Evolutionary conservation across 768 basidiomycete species (phyloP).

Genomic region (Candolleomyces aberdarensis): DNA sequence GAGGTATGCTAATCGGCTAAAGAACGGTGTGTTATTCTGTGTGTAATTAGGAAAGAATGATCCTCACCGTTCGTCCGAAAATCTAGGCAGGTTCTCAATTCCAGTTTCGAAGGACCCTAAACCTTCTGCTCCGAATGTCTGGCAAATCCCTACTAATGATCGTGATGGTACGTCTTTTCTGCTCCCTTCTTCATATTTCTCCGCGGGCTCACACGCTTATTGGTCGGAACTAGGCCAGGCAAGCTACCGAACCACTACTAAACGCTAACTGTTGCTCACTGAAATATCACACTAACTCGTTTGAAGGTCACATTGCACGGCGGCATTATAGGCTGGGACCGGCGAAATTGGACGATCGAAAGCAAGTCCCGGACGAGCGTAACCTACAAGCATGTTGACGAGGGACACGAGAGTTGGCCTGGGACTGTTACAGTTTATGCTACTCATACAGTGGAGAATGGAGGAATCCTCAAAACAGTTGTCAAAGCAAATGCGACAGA

Average conservation of each 20-base stretch:
- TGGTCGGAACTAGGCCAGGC: slow-evolving; percentile 11
- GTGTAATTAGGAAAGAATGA: not conserved
- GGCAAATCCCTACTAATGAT: slow-evolving; percentile 50
- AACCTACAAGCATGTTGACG: slow-evolving; percentile 50
- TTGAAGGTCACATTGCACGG: slow-evolving; percentile 52
- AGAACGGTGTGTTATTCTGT: slow-evolving; percentile 33
- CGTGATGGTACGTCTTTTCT: slow-evolving; percentile 35
- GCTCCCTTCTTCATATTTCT: not conserved
- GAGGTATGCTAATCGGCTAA: slow-evolving; percentile 51
- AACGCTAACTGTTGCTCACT: not conserved
- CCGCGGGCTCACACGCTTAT: not conserved
- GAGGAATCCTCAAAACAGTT: slow-evolving; percentile 38
- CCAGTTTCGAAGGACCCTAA: slow-evolving; percentile 46
- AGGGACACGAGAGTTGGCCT: slow-evolving; percentile 54
- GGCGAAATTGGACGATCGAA: slow-evolving; percentile 51
- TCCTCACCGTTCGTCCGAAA: not conserved
- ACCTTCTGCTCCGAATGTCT: slow-evolving; percentile 40
- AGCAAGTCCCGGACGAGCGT: slow-evolving; percentile 42
- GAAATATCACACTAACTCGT: not conserved
- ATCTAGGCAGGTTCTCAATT: slow-evolving; percentile 49
- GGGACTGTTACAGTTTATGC: slow-evolving; percentile 43
- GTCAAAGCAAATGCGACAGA: slow-evolving; percentile 46
- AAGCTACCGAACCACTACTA: not conserved
- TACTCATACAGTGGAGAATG: slow-evolving; percentile 44
- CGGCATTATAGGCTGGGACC: slow-evolving; percentile 55